Conservation (phyloP, 139 green algal genomes). For the Zygnema cylindricum region DNA sequence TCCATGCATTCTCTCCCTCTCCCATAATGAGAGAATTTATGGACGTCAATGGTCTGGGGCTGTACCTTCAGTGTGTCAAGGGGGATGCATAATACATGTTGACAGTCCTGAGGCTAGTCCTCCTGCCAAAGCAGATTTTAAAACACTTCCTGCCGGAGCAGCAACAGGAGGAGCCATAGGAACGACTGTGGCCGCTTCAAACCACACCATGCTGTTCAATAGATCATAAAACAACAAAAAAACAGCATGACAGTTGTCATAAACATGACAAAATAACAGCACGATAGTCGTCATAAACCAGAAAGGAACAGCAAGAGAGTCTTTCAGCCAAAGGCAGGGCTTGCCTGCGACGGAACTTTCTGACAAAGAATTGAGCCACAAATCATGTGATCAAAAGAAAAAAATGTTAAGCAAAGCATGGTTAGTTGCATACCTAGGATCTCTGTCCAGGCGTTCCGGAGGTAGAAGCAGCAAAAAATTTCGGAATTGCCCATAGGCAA, state of each 20-base stretch:
- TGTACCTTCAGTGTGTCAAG: conserved; percentile 78
- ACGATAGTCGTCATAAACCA: too few relatives aligned
- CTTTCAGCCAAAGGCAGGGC: too few relatives aligned
- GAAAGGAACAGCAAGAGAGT: too few relatives aligned
- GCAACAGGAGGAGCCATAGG: conserved; percentile 63
- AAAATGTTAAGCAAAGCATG: too few relatives aligned
- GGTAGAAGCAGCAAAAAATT: conserved; percentile 79
- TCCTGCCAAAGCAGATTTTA: conserved; percentile 72
- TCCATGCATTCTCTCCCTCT: too few relatives aligned
- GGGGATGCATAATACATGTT: conserved; percentile 72
- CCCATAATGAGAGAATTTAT: background rate
- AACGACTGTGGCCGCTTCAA: conserved; percentile 75
- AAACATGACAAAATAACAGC: too few relatives aligned
- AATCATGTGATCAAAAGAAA: too few relatives aligned
- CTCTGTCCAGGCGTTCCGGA: conserved; percentile 62
- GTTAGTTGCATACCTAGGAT: conserved; percentile 58
- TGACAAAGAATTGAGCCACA: too few relatives aligned
- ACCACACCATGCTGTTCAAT: conserved; percentile 73
- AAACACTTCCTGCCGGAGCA: conserved; percentile 59
- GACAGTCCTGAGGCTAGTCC: conserved; percentile 68
- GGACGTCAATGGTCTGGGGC: background rate
- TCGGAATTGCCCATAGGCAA: conserved; percentile 77
- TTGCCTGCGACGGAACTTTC: too few relatives aligned
- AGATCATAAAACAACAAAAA: too few relatives aligned
- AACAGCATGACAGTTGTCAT: too few relatives aligned